Evolutionary conservation across 2,329 filamentous ascomycete genomes (phyloP), one percentile per base, ranked within the genome.

Genomic region (Fusarium haematococcum): DNA sequence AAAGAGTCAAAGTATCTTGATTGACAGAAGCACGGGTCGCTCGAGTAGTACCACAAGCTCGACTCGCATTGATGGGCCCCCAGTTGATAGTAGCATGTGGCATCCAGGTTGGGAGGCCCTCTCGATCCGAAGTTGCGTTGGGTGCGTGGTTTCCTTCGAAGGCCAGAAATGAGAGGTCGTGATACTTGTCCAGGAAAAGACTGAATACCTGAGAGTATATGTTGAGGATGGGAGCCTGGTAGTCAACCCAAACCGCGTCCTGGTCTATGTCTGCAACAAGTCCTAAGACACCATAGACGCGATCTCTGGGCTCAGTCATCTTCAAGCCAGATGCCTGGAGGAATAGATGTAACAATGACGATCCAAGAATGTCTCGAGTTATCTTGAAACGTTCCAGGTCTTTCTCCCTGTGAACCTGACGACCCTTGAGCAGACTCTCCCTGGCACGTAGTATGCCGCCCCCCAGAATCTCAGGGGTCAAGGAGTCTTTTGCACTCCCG

Each of bases 261-360:
- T 56, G 23, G 13, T 57, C 27, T 13, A 27, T 41, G 16, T 62
- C 57, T 4, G 45, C 10, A 5, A 39, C 30, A 52, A 67, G 64
- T 20, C 64, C 64, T 25, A 67, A 37, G 7, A 67, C 25, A 5
- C 64, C 64, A 23, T 67, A 67, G 9, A 67, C 35, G 35, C 45
- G 35, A 39, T 67, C 64, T 13, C 37, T 63, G 2, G 58, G 33
- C 10, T 67, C 64, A 14, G 57, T 54, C 32, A 56, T 41, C 3
- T 56, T 39, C 2, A 67, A 43, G 3, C 27, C 20, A 16, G 18
- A 33, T 14, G 64, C 32, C 7, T 48, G 30, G 5, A 57, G n/a
- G 23, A 67, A 67, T 5, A 65, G 39, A 9, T 65, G 27, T 4
- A 65, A 13, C n/a, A 64, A 27, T n/a, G 48, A 56, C 7, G 62